Percentiles rank a stretch among this genome's conserved stretches.
These are phyloP conservation scores for Alloteropsis semialata DNA, from an alignment of 176 grass and related monocot species.

Conservation along the genomic window DNA sequence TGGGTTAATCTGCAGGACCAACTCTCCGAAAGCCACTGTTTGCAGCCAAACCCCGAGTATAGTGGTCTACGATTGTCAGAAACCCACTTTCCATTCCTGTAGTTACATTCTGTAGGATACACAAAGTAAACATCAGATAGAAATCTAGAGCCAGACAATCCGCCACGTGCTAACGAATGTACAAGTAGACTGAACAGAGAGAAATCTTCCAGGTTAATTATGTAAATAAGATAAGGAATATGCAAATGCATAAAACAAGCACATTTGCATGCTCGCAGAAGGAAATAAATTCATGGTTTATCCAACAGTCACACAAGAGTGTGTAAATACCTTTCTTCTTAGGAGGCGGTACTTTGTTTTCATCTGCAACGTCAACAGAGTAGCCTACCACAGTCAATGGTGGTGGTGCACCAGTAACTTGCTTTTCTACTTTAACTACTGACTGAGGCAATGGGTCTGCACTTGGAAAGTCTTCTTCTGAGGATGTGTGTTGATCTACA, in stretches of 20 bases:
- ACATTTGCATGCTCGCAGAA: slow-evolving; percentile 15
- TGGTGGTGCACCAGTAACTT: slow-evolving; percentile 33
- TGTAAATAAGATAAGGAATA: neutral
- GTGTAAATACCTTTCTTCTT: slow-evolving; percentile 50
- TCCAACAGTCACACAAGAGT: neutral
- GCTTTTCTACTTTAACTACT: slow-evolving; percentile 43
- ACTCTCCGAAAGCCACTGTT: slow-evolving; percentile 76
- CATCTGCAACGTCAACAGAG: slow-evolving; percentile 31
- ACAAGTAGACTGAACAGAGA: neutral
- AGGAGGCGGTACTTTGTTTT: neutral
- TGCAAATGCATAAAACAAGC: neutral
- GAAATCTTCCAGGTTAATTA: neutral
- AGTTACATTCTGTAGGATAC: slow-evolving; percentile 57
- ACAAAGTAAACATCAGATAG: slow-evolving; percentile 29
- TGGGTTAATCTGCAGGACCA: slow-evolving; percentile 89
- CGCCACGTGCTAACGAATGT: neutral
- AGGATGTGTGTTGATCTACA: slow-evolving; percentile 58
- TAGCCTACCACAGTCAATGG: slow-evolving; percentile 12
- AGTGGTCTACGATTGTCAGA: slow-evolving; percentile 56
- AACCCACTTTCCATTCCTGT: slow-evolving; percentile 79
- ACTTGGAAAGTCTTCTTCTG: slow-evolving; percentile 75
- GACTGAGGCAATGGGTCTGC: slow-evolving; percentile 32
- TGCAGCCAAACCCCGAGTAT: slow-evolving; percentile 84
- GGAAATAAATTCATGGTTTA: slow-evolving; percentile 15
- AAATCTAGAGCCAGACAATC: neutral